Evolutionary conservation across 1,284 basidiomycete genomes (phyloP).

Genomic region (Cryptococcus amylolentus): DNA sequence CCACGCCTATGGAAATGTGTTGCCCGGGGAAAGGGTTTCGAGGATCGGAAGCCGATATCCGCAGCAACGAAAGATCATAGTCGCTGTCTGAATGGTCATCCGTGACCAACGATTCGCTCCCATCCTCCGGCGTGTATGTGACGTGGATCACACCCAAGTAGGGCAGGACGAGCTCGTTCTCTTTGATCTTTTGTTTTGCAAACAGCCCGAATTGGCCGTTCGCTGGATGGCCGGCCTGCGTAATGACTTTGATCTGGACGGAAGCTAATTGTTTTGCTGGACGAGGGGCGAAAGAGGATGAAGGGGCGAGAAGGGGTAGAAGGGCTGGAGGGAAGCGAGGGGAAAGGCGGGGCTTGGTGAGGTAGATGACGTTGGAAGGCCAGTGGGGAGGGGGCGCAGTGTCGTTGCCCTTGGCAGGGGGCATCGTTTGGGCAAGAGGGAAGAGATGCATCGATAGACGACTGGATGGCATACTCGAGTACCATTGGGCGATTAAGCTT

Average conservation of each 20-base stretch:
- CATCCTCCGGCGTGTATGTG: constrained; percentile 55
- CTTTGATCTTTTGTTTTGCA: constrained; percentile 64
- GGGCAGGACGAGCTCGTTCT: constrained; percentile 66
- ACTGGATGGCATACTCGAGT: background rate
- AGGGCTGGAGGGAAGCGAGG: constrained; percentile 35
- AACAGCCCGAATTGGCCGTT: constrained; percentile 77
- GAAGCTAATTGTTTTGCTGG: constrained; percentile 27
- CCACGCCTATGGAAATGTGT: constrained; percentile 54
- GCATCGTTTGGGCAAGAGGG: constrained; percentile 1
- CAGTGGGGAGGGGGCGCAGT: constrained; percentile 38
- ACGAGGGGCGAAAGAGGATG: constrained; percentile 16
- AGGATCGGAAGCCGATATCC: constrained; percentile 41
- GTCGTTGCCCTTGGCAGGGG: constrained; percentile 23
- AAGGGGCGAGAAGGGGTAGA: constrained; percentile 23
- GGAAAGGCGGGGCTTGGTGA: constrained; percentile 39
- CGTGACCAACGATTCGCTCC: constrained; percentile 58
- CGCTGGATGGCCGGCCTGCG: constrained; percentile 62
- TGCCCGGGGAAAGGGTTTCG: constrained; percentile 27
- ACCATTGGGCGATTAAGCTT: background rate
- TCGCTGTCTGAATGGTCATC: constrained; percentile 51
- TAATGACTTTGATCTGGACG: constrained; percentile 45
- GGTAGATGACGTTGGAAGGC: constrained; percentile 41
- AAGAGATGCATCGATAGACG: no score
- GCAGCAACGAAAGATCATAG: constrained; percentile 79
- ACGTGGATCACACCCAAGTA: constrained; percentile 71